These are phyloP conservation scores for Trametes cubensis DNA, from an alignment of 768 basidiomycete species.

Conservation along the genomic window DNA sequence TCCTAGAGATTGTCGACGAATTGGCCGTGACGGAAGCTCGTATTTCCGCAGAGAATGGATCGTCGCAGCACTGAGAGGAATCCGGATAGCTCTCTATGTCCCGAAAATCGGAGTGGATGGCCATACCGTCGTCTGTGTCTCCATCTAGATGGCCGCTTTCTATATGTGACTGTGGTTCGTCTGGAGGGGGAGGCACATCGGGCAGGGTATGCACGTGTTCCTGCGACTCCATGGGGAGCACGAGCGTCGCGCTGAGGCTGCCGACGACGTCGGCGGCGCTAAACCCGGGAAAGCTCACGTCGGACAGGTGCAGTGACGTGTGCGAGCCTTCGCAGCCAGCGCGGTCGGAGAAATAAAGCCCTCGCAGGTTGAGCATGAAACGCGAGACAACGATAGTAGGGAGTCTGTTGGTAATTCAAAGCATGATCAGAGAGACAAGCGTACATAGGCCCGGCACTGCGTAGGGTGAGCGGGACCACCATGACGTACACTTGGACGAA, in stretches of 20 bases:
- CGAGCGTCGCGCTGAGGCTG: constrained; percentile 11
- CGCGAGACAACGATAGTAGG: constrained; percentile 12
- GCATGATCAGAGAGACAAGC: not conserved
- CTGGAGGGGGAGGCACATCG: not conserved
- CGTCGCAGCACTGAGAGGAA: not conserved
- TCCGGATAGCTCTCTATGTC: not conserved
- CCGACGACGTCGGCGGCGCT: constrained; percentile 3
- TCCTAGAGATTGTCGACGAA: too few relatives aligned
- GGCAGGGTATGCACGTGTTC: not conserved
- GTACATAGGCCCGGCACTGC: too few relatives aligned
- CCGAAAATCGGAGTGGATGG: not conserved
- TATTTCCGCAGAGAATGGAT: constrained; percentile 1
- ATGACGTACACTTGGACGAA: constrained; percentile 12
- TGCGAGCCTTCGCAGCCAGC: not conserved
- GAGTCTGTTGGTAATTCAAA: not conserved
- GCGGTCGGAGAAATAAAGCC: constrained; percentile 3
- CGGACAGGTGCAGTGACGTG: constrained; percentile 6
- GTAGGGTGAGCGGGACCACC: too few relatives aligned
- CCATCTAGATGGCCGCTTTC: too few relatives aligned
- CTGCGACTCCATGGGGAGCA: not conserved
- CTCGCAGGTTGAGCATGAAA: constrained; percentile 14
- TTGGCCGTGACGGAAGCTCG: too few relatives aligned
- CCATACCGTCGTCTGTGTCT: too few relatives aligned
- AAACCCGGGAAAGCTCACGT: constrained; percentile 6
- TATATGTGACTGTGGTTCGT: not conserved